These are phyloP conservation scores for Ogataea populi-albae DNA, from an alignment of 805 yeast species.

Conservation along the genomic window DNA sequence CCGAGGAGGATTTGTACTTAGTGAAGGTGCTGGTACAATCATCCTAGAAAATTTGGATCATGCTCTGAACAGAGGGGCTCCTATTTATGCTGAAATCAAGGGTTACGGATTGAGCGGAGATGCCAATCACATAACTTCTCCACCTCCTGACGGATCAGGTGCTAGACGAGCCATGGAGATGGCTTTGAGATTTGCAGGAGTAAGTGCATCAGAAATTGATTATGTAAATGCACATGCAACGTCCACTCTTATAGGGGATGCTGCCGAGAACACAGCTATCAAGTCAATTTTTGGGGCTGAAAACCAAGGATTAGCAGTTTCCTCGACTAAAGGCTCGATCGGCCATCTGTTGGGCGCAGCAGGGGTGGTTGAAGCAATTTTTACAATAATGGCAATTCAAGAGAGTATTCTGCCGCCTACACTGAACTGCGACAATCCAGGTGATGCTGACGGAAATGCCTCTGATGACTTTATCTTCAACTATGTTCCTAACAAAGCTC, in stretches of 20 bases:
- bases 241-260: conserved; percentile 84
- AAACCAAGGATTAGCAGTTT: conserved; percentile 46
- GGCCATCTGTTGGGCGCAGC: conserved; percentile 97
- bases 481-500: conserved; percentile 52
- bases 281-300: conserved; percentile 43
- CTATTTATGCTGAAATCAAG: conserved; percentile 72
- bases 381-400: conserved; percentile 65
- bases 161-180: conserved; percentile 78
- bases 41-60: conserved; percentile 75
- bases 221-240: conserved; percentile 98
- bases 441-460: conserved; percentile 47
- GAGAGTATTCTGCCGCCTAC: conserved; percentile 72
- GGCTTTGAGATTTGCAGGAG: conserved; percentile 57
- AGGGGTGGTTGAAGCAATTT: conserved; percentile 88
- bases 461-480: conserved; percentile 46
- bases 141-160: conserved; percentile 77
- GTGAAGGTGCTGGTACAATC: conserved; percentile 89
- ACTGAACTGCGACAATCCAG: conserved; percentile 58
- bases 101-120: conserved; percentile 95
- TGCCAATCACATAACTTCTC: conserved; percentile 91
- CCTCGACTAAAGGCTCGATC: conserved; percentile 87
- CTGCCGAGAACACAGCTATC: conserved; percentile 82
- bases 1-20: conserved; percentile 84
- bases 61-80: conserved; percentile 62
- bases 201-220: conserved; percentile 50